A percentile compares a stretch with the other conserved stretches of the same genome.
These are phyloP conservation scores for Colletotrichum destructivum DNA, from an alignment of 2,329 filamentous ascomycete genomes.

Conservation along the genomic window DNA sequence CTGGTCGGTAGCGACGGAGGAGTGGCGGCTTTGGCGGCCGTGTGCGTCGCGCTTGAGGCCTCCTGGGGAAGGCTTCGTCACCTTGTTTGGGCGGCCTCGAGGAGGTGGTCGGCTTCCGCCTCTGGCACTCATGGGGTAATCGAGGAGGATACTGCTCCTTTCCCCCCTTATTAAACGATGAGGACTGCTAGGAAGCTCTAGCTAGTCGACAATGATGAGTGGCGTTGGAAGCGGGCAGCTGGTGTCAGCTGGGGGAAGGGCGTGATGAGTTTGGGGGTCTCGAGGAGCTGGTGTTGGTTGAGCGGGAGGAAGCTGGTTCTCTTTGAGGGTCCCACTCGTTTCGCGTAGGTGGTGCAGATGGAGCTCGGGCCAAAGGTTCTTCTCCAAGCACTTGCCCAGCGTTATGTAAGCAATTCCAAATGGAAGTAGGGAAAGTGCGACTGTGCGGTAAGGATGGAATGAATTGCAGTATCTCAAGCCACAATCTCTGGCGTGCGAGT, in stretches of 20 bases:
- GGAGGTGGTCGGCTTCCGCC: slow-evolving; percentile 46
- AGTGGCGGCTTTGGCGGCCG: slow-evolving; percentile 49
- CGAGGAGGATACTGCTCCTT: slow-evolving; percentile 14
- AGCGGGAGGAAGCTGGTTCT: slow-evolving; percentile 30
- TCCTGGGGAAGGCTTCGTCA: slow-evolving; percentile 56
- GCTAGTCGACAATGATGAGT: slow-evolving; percentile 32
- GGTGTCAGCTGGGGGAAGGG: slow-evolving; percentile 39
- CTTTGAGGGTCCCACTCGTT: slow-evolving; percentile 32
- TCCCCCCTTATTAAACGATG: slow-evolving; percentile 32
- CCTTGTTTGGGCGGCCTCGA: slow-evolving; percentile 59
- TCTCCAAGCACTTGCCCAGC: slow-evolving; percentile 11
- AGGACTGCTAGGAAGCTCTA: slow-evolving; percentile 38
- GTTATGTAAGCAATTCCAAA: slow-evolving; percentile 23
- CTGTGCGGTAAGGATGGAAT: too few relatives aligned
- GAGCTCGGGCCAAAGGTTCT: slow-evolving; percentile 47
- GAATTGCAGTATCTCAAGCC: background rate
- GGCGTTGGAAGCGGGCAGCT: slow-evolving; percentile 38
- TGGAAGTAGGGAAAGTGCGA: background rate
- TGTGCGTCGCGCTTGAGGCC: slow-evolving; percentile 36
- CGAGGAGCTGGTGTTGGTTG: slow-evolving; percentile 39
- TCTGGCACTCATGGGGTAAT: slow-evolving; percentile 41
- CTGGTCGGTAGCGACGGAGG: slow-evolving; percentile 52
- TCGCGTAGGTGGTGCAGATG: background rate
- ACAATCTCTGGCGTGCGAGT: background rate
- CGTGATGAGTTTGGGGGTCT: slow-evolving; percentile 35